These are phyloP conservation scores for Cicer cuneatum DNA, from an alignment of 306 rosid genomes.

Conservation along the genomic window DNA sequence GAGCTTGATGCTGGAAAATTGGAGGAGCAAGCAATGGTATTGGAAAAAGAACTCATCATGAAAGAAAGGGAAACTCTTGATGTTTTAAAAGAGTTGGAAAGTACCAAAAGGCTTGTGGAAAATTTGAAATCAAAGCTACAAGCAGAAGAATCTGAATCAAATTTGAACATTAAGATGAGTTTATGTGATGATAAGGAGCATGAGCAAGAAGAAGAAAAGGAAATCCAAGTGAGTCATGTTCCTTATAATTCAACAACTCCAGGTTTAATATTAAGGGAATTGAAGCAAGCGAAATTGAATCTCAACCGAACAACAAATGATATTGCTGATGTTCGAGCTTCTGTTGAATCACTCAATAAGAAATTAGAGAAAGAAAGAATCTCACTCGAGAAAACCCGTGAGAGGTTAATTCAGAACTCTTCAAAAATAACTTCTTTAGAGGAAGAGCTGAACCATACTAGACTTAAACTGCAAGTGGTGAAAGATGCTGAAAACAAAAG, in stretches of 20 bases:
- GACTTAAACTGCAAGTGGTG: conserved; percentile 62
- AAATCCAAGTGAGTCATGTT: conserved; percentile 53
- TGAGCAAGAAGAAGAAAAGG: conserved; percentile 61
- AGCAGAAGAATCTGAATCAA: conserved; percentile 47
- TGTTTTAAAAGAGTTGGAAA: conserved; percentile 54
- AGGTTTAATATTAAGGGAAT: conserved; percentile 68
- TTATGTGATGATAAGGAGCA: conserved; percentile 28
- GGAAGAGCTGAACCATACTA: conserved; percentile 80
- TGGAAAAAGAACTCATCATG: conserved; percentile 54
- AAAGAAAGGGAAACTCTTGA: conserved; percentile 59
- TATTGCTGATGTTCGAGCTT: conserved; percentile 78
- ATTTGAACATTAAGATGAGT: conserved; percentile 37
- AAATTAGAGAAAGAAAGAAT: conserved; percentile 79
- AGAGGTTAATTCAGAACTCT: conserved; percentile 69
- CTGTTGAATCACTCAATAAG: conserved; percentile 71
- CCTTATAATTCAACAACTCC: conserved; percentile 52
- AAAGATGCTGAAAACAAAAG: conserved; percentile 65
- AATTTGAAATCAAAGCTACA: conserved; percentile 52
- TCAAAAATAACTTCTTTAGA: conserved; percentile 73
- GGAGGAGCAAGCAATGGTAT: conserved; percentile 43
- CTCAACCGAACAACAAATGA: conserved; percentile 74
- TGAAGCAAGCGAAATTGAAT: conserved; percentile 86
- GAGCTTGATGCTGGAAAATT: conserved; percentile 48
- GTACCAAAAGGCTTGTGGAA: conserved; percentile 54
- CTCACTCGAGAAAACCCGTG: conserved; percentile 78